Evolutionary conservation across 2,329 filamentous ascomycete species (phyloP).

Genomic region (Fusarium circinatum): DNA sequence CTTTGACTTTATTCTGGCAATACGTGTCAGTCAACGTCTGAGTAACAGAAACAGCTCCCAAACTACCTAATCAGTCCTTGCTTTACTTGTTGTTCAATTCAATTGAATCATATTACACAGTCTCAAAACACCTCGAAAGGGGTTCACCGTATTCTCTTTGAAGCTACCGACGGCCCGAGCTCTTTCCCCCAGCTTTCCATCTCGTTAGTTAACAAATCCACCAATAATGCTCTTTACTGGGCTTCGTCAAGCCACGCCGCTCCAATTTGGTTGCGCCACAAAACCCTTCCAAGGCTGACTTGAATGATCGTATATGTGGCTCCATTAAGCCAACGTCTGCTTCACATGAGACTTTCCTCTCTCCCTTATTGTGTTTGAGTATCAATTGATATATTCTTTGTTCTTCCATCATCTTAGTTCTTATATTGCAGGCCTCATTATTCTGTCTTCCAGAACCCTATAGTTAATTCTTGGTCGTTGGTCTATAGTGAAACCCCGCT

Average conservation of each 20-base stretch:
- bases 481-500: neutral
- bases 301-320: slow-evolving; percentile 27
- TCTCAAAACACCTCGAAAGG: slow-evolving; percentile 5
- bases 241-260: slow-evolving; percentile 7
- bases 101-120: neutral
- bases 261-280: slow-evolving; percentile 11
- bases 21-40: neutral
- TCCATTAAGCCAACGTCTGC: slow-evolving; percentile 15
- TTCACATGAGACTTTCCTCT: slow-evolving; percentile 22
- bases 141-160: neutral
- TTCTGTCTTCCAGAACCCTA: neutral
- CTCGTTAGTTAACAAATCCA: neutral
- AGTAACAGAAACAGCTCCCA: neutral
- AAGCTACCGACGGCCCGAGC: slow-evolving; percentile 31
- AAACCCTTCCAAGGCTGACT: slow-evolving; percentile 31
- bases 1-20: neutral
- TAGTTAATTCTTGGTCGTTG: neutral
- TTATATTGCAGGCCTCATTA: neutral
- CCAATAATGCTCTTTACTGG: slow-evolving; percentile 18
- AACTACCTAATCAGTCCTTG: neutral
- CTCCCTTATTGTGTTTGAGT: neutral
- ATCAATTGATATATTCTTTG: neutral
- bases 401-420: neutral
- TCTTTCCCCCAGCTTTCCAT: slow-evolving; percentile 16
- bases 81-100: neutral